A percentile compares a stretch with the other conserved stretches of the same genome.
These are phyloP conservation scores for Zymoseptoria brevis DNA, from an alignment of 2,329 filamentous ascomycete species.

Conservation along the genomic window DNA sequence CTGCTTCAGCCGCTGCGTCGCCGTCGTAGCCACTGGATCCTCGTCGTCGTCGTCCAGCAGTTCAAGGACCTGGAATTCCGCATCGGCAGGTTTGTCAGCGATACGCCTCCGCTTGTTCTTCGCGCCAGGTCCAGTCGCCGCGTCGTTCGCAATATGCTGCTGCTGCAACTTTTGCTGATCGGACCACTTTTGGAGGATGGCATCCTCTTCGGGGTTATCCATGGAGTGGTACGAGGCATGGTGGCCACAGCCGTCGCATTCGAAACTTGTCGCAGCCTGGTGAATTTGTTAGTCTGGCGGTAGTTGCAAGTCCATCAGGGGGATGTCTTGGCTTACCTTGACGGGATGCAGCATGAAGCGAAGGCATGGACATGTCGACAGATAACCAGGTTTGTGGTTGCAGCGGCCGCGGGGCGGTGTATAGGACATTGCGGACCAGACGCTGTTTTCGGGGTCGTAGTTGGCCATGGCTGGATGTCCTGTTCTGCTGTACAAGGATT, in stretches of 20 bases:
- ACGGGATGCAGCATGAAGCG: conserved; percentile 52
- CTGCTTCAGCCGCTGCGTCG: not conserved
- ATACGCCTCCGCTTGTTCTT: conserved; percentile 23
- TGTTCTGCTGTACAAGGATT: not conserved
- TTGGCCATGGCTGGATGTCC: conserved; percentile 18
- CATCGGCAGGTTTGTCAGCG: conserved; percentile 10
- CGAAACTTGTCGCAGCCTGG: conserved; percentile 43
- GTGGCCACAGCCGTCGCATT: conserved; percentile 49
- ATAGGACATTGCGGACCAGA: conserved; percentile 47
- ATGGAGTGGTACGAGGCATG: conserved; percentile 49
- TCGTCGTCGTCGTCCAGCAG: conserved; percentile 9
- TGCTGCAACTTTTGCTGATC: conserved; percentile 25
- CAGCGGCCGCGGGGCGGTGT: conserved; percentile 44
- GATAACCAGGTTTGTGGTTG: conserved; percentile 41
- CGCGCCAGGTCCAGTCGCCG: conserved; percentile 5
- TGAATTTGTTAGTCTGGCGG: not conserved
- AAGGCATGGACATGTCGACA: conserved; percentile 45
- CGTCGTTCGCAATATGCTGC: conserved; percentile 4
- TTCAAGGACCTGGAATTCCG: conserved; percentile 11
- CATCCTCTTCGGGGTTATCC: conserved; percentile 45
- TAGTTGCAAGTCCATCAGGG: not conserved
- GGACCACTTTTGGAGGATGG: conserved; percentile 40
- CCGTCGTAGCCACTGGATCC: too few relatives aligned
- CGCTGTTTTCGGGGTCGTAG: conserved; percentile 32
- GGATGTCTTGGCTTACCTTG: conserved; percentile 34